These are phyloP conservation scores for Penicillium subrubescens DNA, from an alignment of 495 filamentous ascomycete species.

Conservation along the genomic window DNA sequence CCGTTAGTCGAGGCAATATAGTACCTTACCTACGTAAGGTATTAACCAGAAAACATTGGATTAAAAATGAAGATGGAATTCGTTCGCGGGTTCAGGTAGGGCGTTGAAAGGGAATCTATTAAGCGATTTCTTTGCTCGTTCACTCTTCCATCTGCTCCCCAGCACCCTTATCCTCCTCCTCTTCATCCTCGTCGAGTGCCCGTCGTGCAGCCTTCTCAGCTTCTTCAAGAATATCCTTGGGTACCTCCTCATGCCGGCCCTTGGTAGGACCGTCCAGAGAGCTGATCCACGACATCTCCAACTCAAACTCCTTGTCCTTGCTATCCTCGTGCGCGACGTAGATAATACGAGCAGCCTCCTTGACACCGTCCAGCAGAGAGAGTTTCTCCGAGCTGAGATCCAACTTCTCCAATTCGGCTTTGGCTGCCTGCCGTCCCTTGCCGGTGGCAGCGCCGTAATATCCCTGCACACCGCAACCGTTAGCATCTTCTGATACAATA, in stretches of 20 bases:
- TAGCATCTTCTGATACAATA: neutral
- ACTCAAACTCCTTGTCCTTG: conserved; percentile 97
- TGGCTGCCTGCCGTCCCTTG: conserved; percentile 93
- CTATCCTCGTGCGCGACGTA: conserved; percentile 96
- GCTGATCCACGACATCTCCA: conserved; percentile 99
- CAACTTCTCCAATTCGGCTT: conserved; percentile 96
- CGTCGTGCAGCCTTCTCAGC: conserved; percentile 83
- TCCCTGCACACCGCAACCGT: conserved; percentile 50
- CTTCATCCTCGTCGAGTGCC: conserved; percentile 70
- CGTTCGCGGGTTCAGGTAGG: conserved; percentile 16
- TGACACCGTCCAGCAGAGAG: conserved; percentile 84
- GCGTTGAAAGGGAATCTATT: conserved; percentile 10
- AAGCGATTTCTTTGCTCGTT: conserved; percentile 12
- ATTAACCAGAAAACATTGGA: conserved; percentile 17
- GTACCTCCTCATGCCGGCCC: conserved; percentile 88
- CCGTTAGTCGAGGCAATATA: neutral
- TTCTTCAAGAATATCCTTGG: conserved; percentile 83
- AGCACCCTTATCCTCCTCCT: conserved; percentile 63
- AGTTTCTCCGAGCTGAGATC: conserved; percentile 77
- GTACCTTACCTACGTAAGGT: neutral
- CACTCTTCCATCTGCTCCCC: conserved; percentile 80
- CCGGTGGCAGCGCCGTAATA: conserved; percentile 98
- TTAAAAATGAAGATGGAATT: conserved; percentile 15
- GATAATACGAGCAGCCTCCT: conserved; percentile 95
- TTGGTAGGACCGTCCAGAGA: conserved; percentile 80